Percentiles rank a stretch among this genome's conserved stretches.
phyloP scores from a whole-genome alignment of 2,329 filamentous ascomycete genomes.

The Byssochlamys sp. region DNA sequence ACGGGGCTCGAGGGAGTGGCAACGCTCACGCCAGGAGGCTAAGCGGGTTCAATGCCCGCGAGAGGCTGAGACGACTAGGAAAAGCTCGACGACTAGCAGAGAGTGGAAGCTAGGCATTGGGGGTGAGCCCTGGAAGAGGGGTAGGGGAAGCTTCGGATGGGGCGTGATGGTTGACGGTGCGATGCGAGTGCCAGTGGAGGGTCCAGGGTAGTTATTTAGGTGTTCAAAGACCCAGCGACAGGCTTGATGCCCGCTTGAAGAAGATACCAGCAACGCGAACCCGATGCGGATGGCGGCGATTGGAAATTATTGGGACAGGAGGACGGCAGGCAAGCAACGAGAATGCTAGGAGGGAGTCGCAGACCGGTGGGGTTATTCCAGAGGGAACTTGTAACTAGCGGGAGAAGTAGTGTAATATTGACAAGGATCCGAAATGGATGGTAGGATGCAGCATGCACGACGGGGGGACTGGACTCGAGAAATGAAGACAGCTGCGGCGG shows the following conservation, averaged over 20 bases:
- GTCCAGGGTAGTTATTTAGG: constrained; percentile 34
- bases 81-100: constrained; percentile 1
- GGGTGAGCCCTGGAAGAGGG: constrained; percentile 2
- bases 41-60: neutral
- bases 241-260: constrained; percentile 7
- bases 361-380: constrained; percentile 19
- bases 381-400: constrained; percentile 27
- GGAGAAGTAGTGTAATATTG: constrained; percentile 30
- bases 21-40: constrained; percentile 3
- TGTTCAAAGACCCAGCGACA: constrained; percentile 14
- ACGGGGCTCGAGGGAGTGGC: constrained; percentile 5
- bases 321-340: constrained; percentile 6
- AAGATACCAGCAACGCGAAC: constrained; percentile 9
- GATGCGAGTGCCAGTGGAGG: constrained; percentile 22
- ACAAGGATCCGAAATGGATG: constrained; percentile 18
- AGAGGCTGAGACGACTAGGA: constrained; percentile 4
- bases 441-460: constrained; percentile 13
- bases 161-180: constrained; percentile 11
- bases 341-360: constrained; percentile 10
- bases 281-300: constrained; percentile 5
- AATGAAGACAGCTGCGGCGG: constrained; percentile 1
- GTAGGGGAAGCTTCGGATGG: constrained; percentile 3
- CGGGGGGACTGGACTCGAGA: neutral
- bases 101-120: constrained; percentile 4
- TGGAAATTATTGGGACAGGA: constrained; percentile 1